Base-by-base conservation (phyloP, 2,329 filamentous ascomycete species). In the Microdochium bolleyi region DNA sequence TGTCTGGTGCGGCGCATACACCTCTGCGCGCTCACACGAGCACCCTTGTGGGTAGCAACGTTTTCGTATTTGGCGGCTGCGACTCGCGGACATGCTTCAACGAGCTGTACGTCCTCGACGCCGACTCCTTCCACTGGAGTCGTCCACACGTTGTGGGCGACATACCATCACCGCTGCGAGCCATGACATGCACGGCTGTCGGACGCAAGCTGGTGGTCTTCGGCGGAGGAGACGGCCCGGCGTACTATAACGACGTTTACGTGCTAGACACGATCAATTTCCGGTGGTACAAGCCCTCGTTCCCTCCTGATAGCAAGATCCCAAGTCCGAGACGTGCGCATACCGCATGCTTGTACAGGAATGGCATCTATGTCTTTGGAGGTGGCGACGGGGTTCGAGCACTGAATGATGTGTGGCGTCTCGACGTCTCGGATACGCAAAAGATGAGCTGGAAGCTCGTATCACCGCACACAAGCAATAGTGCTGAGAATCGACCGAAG, bases 241-340 rank as follows among this genome's bases (percentile, higher is more conserved):
- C 82, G 24, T 88, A 88, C 67, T 87, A 87, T 66, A 87, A 87
- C 61, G 83, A 87, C 60, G 79, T 88, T 21, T 87, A 87, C 63
- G 82, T 88, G 48, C 73, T 87, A n/a, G 84, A 88, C 62, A 88
- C 84, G 22, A 74, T 83, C 55, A 88, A 83, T 64, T 85, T 84
- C 64, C 77, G 81, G 21, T 88, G 84, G 83, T 78, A 77, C 41
- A 79, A 77, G 55, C 83, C 84, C 44, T 19, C 41, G 5, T 46
- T 46, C 13, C 41, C 41, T 21, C 14, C 41, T 5, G 41, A 46
- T 19, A 22, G 16, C 41, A 75, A 76, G 44, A 80, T 87, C 48
- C 48, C 84, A 1, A 83, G 79, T 53, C 80, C 82, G 58, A 74
- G 84, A 22, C 73, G 84, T 50, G 84, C 84, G 3, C 84, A 88